Evolutionary conservation across 2,329 filamentous ascomycete species (phyloP), one percentile per base, ranked within the genome.

Genomic region (Coleophoma crateriformis): DNA sequence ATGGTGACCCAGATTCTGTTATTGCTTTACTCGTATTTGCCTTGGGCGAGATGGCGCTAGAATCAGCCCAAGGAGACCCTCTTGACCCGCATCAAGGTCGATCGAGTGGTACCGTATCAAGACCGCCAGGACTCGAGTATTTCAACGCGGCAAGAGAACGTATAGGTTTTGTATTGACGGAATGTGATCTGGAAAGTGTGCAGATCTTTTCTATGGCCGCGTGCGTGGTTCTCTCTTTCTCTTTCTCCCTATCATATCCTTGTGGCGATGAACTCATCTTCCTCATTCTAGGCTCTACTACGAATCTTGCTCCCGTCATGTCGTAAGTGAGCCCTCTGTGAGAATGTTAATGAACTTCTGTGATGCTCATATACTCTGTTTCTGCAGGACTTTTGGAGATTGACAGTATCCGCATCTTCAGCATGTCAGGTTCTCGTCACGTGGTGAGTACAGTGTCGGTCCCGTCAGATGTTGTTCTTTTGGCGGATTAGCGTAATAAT

Each of bases 61-160:
- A 76, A 39, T 76, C 73, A 7, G 64, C 69, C 4, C 69, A 70
- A 32, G 77, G 75, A 13, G 61, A 65, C 14, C 72, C 79, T 3
- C 65, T 78, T 38, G 66, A 68, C 43, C 58, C 64, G 6, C 65
- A 71, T 46, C 69, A 75, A 37, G 71, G 72, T 12, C 68, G 69
- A 1, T 62, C 70, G 1, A 79, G 78, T 56, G 77, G 78, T 1
- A 71, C 72, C 2, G 56, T 63, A 2, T 67, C 70, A 13, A 68
- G 67, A 15, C 80, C 80, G 2, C 81, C 81, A 0, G 81, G 81
- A 0, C 61, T 84, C 3, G 70, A 71, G 1, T 71, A 82, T 34
- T 84, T 84, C 64, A 84, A 84, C 54, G 81, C 84, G 62, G 81
- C 79, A 14, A 71, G 81, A 46, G 74, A 73, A 50, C 70, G 78